A percentile compares a stretch with the other conserved stretches of the same genome.
phyloP scores from a whole-genome alignment of 176 grass and related monocot species.

The Bolboschoenus planiculmis region DNA sequence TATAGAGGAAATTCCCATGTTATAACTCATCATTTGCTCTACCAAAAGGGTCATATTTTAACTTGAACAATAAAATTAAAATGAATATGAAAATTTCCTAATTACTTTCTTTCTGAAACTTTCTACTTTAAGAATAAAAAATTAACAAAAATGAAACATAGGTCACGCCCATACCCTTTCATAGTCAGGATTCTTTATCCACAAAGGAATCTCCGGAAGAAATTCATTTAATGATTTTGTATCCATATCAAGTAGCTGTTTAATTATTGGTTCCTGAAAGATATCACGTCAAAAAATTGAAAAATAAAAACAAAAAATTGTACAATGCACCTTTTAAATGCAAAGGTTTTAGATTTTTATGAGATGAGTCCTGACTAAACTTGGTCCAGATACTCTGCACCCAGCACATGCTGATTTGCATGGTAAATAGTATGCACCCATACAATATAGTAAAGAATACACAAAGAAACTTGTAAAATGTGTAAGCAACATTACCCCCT shows the following conservation, averaged over 20 bases:
- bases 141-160: neutral
- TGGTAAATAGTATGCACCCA: neutral
- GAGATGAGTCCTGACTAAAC: neutral
- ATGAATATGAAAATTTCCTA: neutral
- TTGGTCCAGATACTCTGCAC: neutral
- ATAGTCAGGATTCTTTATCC: conserved; percentile 91
- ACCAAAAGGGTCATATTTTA: neutral
- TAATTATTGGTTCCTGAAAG: conserved; percentile 70
- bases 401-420: neutral
- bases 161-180: conserved; percentile 43
- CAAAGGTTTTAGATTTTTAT: neutral
- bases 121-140: neutral
- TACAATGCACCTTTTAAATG: neutral
- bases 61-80: neutral
- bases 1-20: neutral
- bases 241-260: conserved; percentile 56
- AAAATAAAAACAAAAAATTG: neutral
- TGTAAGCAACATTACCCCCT: neutral
- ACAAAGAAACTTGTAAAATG: neutral
- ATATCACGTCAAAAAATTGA: neutral
- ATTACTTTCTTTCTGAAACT: neutral
- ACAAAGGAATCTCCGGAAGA: conserved; percentile 72
- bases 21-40: neutral
- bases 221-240: conserved; percentile 37
- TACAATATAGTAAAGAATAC: neutral